Evolutionary conservation across 192 early-diverging fungal species (phyloP).

Genomic region (Coemansia pectinata): DNA sequence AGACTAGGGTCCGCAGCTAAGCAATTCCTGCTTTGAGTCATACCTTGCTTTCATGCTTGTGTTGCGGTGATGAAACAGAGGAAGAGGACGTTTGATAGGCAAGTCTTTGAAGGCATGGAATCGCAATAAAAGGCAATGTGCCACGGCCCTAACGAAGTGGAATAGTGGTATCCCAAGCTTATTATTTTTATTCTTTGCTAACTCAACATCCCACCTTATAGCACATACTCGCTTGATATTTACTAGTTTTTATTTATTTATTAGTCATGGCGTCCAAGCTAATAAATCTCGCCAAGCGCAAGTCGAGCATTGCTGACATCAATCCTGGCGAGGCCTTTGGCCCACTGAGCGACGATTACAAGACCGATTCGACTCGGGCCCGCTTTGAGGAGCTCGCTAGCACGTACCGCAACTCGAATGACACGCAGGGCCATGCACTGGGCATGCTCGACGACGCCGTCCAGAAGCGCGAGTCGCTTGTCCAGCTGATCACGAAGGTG

Average conservation of each 20-base stretch:
- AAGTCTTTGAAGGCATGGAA: not conserved
- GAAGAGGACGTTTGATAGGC: not conserved
- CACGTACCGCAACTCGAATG: conserved; percentile 41
- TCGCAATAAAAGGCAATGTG: not conserved
- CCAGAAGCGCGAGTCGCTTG: conserved; percentile 18
- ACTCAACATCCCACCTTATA: not conserved
- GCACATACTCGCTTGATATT: not conserved
- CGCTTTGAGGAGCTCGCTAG: conserved; percentile 50
- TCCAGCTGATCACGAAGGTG: conserved; percentile 28
- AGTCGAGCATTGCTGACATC: conserved; percentile 28
- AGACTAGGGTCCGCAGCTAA: not conserved
- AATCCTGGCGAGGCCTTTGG: conserved; percentile 29
- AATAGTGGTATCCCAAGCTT: not conserved
- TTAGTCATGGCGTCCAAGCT: conserved; percentile 1
- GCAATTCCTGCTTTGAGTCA: not conserved
- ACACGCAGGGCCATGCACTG: conserved; percentile 21
- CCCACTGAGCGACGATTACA: conserved; percentile 34
- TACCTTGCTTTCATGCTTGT: not conserved
- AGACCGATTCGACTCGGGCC: conserved; percentile 41
- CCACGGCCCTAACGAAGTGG: not conserved
- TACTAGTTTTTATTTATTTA: not conserved
- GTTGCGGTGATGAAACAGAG: not conserved
- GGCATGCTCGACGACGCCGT: conserved; percentile 21
- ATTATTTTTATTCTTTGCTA: not conserved
- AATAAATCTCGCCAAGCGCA: conserved; percentile 18